phyloP scores from a whole-genome alignment of 805 yeast genomes.

The Vanderwaltozyma yarrowii region DNA sequence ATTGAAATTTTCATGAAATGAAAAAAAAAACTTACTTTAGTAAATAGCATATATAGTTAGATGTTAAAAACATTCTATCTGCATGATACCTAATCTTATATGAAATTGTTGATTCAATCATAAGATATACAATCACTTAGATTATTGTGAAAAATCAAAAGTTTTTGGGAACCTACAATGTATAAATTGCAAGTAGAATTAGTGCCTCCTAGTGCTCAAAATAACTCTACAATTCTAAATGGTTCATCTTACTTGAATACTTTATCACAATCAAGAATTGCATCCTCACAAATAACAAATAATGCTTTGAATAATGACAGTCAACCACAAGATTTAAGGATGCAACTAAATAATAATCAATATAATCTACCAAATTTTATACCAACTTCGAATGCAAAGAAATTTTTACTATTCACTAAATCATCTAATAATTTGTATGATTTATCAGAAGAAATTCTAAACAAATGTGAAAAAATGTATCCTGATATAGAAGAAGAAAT shows the following conservation, averaged over 20 bases:
- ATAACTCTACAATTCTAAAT: neutral
- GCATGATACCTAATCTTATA: too few relatives aligned
- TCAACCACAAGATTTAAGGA: neutral
- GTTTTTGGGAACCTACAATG: too few relatives aligned
- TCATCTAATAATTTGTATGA: slow-evolving; percentile 36
- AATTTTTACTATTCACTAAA: slow-evolving; percentile 57
- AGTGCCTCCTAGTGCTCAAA: neutral
- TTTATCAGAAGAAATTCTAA: slow-evolving; percentile 44
- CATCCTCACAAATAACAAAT: neutral
- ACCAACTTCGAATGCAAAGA: slow-evolving; percentile 23
- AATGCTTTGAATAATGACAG: neutral
- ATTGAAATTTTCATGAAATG: too few relatives aligned
- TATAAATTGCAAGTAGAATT: slow-evolving; percentile 1
- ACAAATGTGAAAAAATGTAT: slow-evolving; percentile 50
- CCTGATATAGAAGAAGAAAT: slow-evolving; percentile 42
- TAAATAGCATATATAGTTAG: too few relatives aligned
- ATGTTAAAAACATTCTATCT: too few relatives aligned
- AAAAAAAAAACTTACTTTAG: too few relatives aligned
- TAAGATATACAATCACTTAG: too few relatives aligned
- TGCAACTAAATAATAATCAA: neutral
- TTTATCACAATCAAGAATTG: neutral
- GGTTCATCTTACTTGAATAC: neutral
- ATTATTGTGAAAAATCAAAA: too few relatives aligned
- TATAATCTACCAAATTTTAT: neutral
- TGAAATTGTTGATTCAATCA: too few relatives aligned